Base-by-base conservation (phyloP, 495 filamentous ascomycete species). In the Trichoderma reesei region DNA sequence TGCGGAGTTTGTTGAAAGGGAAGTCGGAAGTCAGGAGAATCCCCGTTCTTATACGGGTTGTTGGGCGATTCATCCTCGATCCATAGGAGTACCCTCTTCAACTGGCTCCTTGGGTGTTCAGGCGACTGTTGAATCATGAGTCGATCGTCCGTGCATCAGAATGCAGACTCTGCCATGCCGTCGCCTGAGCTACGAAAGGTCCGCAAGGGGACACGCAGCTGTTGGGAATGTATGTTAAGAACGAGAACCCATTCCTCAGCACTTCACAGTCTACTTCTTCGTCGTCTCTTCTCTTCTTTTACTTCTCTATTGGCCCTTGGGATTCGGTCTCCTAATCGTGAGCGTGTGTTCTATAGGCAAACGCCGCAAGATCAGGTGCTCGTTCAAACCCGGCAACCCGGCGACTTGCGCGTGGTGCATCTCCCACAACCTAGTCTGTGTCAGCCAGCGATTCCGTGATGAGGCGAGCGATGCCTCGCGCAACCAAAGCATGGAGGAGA, bases 171-270 rank as follows among this genome's bases (percentile, higher is more conserved):
- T 31, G 20, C 20, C 7, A 10, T 34, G 9, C 14, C 51, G 31
- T 26, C 20, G 20, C 51, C 34, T 4, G 5, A 34, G 26, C 26
- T 34, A 8, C 51, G 51, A 56, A 56, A 56, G 51, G 20, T 56
- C 51, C 51, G 51, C 26, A 56, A 56, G 14, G 51, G 51, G 20
- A 56, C 51, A 9, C 51, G 51, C 16, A 56, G 51, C 31, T 56
- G 51, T 6, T 56, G 51, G 51, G 51, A 56, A 56, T 56, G 51
- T 56, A 56, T 1, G 51, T 56, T 26, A 26, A 26, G 26, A 26
- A 26, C 26, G 26, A 26, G 26, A 26, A 26, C 26, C 26, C 26
- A 26, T 26, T 26, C 26, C 26, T 26, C 26, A 26, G 26, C 26
- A 26, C 26, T 26, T 26, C 1, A 26, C 26, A 26, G 26, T 26